phyloP scores from a whole-genome alignment of 495 filamentous ascomycete species.

The Cercophora scortea region DNA sequence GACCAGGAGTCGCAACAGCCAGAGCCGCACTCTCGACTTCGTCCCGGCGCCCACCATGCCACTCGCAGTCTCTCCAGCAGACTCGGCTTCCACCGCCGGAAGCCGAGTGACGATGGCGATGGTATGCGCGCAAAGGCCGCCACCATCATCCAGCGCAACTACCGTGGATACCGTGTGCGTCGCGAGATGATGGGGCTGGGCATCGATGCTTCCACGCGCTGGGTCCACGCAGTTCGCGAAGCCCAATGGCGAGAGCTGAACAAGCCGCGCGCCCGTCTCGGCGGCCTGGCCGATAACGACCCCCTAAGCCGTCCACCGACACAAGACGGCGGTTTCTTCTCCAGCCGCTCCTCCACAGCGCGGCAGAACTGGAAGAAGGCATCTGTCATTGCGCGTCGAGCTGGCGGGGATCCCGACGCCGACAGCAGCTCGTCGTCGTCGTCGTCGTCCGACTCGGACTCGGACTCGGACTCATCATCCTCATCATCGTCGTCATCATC shows the following conservation, averaged over 20 bases:
- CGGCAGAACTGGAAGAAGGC: conserved; percentile 68
- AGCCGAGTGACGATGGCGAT: conserved; percentile 8
- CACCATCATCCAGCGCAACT: conserved; percentile 54
- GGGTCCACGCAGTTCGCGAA: conserved; percentile 60
- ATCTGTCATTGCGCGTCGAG: conserved; percentile 60
- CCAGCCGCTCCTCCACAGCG: conserved; percentile 29
- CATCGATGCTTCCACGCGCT: conserved; percentile 59
- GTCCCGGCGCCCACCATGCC: neutral
- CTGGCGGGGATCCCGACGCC: conserved; percentile 58
- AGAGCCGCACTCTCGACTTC: neutral
- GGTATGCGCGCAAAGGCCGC: conserved; percentile 34
- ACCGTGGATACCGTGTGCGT: conserved; percentile 62
- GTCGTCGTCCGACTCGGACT: conserved; percentile 1
- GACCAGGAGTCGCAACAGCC: neutral
- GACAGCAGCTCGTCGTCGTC: conserved; percentile 25
- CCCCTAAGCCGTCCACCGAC: neutral
- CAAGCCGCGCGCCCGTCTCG: conserved; percentile 33
- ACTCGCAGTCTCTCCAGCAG: neutral
- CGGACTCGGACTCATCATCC: neutral
- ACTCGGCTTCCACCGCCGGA: conserved; percentile 5
- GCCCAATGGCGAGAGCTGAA: conserved; percentile 52
- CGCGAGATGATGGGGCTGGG: conserved; percentile 56
- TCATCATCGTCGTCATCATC: conserved; percentile 11
- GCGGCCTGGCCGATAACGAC: neutral
- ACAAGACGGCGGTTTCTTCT: neutral